Evolutionary conservation across 202 grass and related monocot genomes (phyloP).

Genomic region (Cymbopogon flexuosus): DNA sequence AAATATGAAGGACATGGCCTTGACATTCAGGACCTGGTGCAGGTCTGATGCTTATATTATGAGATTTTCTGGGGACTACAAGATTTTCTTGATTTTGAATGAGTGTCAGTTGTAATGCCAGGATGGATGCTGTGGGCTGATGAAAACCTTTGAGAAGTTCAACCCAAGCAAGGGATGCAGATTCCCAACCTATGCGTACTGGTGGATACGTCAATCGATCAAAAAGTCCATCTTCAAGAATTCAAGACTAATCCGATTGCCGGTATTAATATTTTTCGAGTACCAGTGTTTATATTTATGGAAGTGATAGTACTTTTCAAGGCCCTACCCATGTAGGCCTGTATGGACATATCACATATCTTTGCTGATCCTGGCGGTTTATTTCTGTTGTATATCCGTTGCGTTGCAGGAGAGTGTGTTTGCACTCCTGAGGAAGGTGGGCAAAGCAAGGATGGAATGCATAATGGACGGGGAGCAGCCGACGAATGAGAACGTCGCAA

Average conservation of each 20-base stretch:
- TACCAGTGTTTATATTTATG: background rate
- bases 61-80: background rate
- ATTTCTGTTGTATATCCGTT: background rate
- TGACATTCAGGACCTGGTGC: slow-evolving; percentile 75
- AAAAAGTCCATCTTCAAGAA: slow-evolving; percentile 80
- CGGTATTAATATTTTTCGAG: slow-evolving; percentile 33
- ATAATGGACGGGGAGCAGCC: slow-evolving; percentile 68
- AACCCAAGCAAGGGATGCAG: slow-evolving; percentile 72
- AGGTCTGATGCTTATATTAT: slow-evolving; percentile 42
- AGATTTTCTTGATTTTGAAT: background rate
- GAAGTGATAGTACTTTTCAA: background rate
- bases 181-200: slow-evolving; percentile 82
- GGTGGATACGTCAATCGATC: slow-evolving; percentile 86
- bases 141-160: slow-evolving; percentile 92
- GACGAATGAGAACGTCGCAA: slow-evolving; percentile 57
- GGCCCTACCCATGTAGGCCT: background rate
- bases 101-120: slow-evolving; percentile 22
- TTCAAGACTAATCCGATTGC: slow-evolving; percentile 79
- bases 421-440: slow-evolving; percentile 59
- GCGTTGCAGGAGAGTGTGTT: slow-evolving; percentile 58
- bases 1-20: slow-evolving; percentile 74
- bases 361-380: background rate
- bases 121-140: slow-evolving; percentile 83
- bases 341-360: too few species aligned
- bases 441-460: slow-evolving; percentile 54